Evolutionary conservation across 2,329 filamentous ascomycete species (phyloP).

Genomic region (Alternaria rosae): DNA sequence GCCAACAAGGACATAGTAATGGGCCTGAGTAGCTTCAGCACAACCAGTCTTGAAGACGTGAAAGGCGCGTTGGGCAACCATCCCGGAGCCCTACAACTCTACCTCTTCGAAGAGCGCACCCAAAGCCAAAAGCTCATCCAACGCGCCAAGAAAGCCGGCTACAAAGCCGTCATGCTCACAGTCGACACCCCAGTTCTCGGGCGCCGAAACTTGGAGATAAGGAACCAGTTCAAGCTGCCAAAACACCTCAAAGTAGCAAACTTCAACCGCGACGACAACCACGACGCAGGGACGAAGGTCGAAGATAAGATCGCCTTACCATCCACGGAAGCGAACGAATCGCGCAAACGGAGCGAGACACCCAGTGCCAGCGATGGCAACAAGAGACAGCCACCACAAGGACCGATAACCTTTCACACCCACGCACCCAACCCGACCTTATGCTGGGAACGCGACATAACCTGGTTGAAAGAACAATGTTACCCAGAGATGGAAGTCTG

Average conservation of each 20-base stretch:
- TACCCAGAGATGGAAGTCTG: constrained; percentile 34
- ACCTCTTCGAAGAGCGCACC: constrained; percentile 50
- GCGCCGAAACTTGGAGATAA: constrained; percentile 31
- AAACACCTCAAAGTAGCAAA: constrained; percentile 32
- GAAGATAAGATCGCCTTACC: background rate
- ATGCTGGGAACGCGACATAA: constrained; percentile 34
- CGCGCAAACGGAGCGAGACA: constrained; percentile 1
- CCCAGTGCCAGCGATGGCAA: constrained; percentile 3
- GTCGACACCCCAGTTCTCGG: constrained; percentile 37
- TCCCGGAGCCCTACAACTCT: constrained; percentile 50
- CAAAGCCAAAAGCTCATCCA: constrained; percentile 30
- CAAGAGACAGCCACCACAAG: constrained; percentile 14
- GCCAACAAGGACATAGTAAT: constrained; percentile 48
- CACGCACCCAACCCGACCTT: constrained; percentile 33
- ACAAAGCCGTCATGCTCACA: constrained; percentile 35
- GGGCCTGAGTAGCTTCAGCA: constrained; percentile 51
- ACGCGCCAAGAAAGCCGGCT: constrained; percentile 34
- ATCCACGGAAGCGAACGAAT: background rate
- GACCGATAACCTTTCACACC: constrained; percentile 26
- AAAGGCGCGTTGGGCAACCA: constrained; percentile 55
- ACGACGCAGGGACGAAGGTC: background rate
- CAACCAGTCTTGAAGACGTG: constrained; percentile 52
- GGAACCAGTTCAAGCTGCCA: constrained; percentile 37
- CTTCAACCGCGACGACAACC: constrained; percentile 20
- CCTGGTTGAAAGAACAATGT: constrained; percentile 29